Conservation (phyloP, 306 rosid species). For the Begonia peltatifolia region DNA sequence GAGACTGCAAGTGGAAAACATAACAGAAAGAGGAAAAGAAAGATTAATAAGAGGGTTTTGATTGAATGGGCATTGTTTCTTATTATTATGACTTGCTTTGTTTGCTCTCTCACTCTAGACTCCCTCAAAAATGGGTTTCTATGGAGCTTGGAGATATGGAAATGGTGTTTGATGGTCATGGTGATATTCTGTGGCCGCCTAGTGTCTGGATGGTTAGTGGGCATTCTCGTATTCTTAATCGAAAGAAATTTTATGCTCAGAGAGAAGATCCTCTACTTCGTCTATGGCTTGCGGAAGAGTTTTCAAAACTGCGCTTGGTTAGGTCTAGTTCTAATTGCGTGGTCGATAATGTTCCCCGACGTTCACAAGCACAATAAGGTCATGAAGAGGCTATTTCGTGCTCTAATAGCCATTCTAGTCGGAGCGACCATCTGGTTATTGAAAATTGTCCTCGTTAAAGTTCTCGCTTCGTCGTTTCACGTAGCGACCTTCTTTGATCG, state of each 20-base stretch:
- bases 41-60: conserved; percentile 23
- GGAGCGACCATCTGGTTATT: conserved; percentile 37
- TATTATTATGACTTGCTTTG: conserved; percentile 21
- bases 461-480: conserved; percentile 36
- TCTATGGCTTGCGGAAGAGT: conserved; percentile 31
- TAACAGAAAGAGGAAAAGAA: conserved; percentile 10
- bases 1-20: not conserved
- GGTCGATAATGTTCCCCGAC: conserved; percentile 36
- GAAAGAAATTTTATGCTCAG: conserved; percentile 40
- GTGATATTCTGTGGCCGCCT: conserved; percentile 38
- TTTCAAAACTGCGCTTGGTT: conserved; percentile 43
- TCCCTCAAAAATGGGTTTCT: conserved; percentile 9
- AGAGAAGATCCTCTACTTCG: conserved; percentile 30
- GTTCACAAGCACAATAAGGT: conserved; percentile 19
- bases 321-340: conserved; percentile 23
- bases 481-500: conserved; percentile 38
- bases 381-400: conserved; percentile 21
- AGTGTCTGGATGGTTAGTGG: conserved; percentile 31
- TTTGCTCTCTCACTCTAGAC: conserved; percentile 20
- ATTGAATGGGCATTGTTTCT: conserved; percentile 33
- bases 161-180: conserved; percentile 39
- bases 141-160: conserved; percentile 28
- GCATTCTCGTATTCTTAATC: conserved; percentile 23
- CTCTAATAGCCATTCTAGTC: conserved; percentile 23
- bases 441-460: conserved; percentile 29